Conservation (phyloP, 345 rosid species). For the Eucalyptus albens region DNA sequence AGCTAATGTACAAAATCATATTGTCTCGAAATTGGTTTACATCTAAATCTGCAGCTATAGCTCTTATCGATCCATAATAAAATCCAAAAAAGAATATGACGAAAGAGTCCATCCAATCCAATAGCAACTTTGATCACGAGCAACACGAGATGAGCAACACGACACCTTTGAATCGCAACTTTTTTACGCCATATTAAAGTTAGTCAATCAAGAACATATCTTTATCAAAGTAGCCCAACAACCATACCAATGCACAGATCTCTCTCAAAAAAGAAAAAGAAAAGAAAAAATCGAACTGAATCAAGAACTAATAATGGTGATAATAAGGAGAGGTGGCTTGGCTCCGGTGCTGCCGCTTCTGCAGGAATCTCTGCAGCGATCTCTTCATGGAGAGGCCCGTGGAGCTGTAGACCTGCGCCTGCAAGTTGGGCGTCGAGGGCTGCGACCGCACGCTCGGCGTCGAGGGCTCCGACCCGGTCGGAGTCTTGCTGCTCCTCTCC, state of each 20-base stretch:
- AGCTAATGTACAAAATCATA: not conserved
- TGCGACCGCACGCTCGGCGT: not conserved
- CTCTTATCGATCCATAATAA: not conserved
- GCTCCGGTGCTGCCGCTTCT: slow-evolving; percentile 7
- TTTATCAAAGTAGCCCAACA: not conserved
- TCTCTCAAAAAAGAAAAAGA: not conserved
- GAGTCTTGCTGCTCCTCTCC: not conserved
- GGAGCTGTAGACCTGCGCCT: not conserved
- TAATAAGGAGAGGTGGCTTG: not conserved
- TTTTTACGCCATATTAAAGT: not conserved
- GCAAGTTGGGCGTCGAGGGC: not conserved
- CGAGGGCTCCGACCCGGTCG: not conserved
- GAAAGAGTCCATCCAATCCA: not conserved
- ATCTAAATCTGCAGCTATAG: not conserved
- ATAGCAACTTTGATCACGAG: not conserved
- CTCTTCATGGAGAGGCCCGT: slow-evolving; percentile 7
- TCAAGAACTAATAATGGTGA: not conserved
- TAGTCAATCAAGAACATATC: not conserved
- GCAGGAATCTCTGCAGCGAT: slow-evolving; percentile 8
- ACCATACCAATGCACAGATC: not conserved
- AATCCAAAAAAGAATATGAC: not conserved
- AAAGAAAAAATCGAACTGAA: not conserved
- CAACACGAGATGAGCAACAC: not conserved
- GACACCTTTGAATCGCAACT: not conserved
- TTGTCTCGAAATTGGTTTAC: not conserved